Conservation (phyloP, 2,329 filamentous ascomycete genomes). For the Cladosporium sp. region DNA sequence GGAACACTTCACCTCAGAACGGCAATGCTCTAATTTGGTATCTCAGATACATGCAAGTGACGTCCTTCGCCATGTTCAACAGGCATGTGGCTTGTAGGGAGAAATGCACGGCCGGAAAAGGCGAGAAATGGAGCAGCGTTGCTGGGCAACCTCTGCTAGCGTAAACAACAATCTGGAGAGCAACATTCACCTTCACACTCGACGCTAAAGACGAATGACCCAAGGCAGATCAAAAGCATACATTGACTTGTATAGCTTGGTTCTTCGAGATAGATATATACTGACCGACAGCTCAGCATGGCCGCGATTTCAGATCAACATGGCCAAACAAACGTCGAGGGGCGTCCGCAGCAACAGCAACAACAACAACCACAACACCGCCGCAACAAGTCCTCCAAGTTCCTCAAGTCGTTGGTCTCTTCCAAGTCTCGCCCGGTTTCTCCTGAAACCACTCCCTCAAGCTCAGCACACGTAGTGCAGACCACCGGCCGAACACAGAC, state of each 20-base stretch:
- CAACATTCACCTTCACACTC: background rate
- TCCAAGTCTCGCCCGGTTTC: constrained; percentile 33
- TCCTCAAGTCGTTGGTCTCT: constrained; percentile 52
- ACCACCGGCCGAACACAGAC: constrained; percentile 21
- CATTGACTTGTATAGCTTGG: constrained; percentile 12
- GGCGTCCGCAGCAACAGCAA: no score
- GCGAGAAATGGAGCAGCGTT: no score
- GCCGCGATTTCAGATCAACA: background rate
- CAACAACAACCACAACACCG: constrained; percentile 18
- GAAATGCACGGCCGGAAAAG: background rate
- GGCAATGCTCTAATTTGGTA: no score
- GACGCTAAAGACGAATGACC: background rate
- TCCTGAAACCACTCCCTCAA: constrained; percentile 37
- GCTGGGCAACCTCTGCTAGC: background rate
- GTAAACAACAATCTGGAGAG: no score
- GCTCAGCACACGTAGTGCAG: constrained; percentile 30
- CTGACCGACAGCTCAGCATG: constrained; percentile 3
- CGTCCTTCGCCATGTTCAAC: background rate
- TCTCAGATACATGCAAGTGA: no score
- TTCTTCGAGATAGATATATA: background rate
- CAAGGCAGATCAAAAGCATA: constrained; percentile 7
- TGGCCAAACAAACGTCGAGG: background rate
- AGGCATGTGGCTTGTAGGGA: background rate
- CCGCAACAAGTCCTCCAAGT: constrained; percentile 30
- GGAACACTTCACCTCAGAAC: background rate